phyloP scores from a whole-genome alignment of 352 stramenopile genomes.

The Pythium rhizo-oryzae region DNA sequence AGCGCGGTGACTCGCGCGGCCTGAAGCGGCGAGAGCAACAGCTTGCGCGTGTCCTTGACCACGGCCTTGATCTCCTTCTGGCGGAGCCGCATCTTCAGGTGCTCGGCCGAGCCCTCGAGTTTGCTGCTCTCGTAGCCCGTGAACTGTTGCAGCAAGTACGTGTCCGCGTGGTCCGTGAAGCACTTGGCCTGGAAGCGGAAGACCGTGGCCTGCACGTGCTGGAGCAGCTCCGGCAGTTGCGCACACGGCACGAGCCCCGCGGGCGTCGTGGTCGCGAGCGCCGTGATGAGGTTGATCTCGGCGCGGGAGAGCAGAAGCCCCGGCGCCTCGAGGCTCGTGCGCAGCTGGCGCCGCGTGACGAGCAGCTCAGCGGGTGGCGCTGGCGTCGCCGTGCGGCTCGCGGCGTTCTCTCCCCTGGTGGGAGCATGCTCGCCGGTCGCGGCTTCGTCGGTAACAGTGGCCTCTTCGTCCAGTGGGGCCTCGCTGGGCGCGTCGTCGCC shows the following conservation, averaged over 20 bases:
- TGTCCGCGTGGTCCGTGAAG: slow-evolving; percentile 41
- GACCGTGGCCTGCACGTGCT: slow-evolving; percentile 51
- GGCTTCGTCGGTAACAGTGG: background rate
- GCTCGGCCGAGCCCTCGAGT: slow-evolving; percentile 45
- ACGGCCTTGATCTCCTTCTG: slow-evolving; percentile 49
- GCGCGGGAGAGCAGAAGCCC: slow-evolving; percentile 54
- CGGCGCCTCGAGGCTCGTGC: slow-evolving; percentile 49
- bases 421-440: background rate
- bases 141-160: slow-evolving; percentile 58
- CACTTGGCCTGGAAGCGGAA: slow-evolving; percentile 62
- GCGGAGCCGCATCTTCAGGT: slow-evolving; percentile 52
- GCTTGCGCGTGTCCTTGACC: slow-evolving; percentile 51
- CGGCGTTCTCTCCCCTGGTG: background rate
- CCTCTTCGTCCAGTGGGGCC: background rate
- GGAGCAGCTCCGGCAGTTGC: slow-evolving; percentile 42
- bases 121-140: slow-evolving; percentile 49
- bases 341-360: slow-evolving; percentile 49
- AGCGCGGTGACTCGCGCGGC: slow-evolving; percentile 42
- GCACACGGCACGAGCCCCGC: slow-evolving; percentile 36
- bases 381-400: slow-evolving; percentile 1
- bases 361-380: slow-evolving; percentile 22
- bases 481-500: no score
- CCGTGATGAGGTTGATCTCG: slow-evolving; percentile 61
- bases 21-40: slow-evolving; percentile 58
- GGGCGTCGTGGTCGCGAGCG: slow-evolving; percentile 39